Conservation (phyloP, 345 rosid genomes). For the Aegle marmelos region DNA sequence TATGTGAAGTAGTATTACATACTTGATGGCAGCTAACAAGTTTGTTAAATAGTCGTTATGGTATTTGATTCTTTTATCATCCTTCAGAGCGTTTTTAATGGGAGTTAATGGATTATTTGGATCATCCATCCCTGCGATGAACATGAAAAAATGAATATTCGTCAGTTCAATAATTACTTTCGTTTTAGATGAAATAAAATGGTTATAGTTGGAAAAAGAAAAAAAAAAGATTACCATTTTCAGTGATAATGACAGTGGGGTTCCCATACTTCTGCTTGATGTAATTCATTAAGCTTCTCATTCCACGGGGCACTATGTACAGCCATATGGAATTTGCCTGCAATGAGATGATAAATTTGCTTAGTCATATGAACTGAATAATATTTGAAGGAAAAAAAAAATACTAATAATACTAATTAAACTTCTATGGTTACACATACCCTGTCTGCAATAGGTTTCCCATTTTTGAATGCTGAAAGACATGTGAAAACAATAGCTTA, state of each 20-base stretch:
- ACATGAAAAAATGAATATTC: conserved; percentile 5
- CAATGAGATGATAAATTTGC: not conserved
- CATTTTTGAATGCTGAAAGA: conserved; percentile 56
- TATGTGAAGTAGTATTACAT: not conserved
- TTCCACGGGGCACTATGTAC: conserved; percentile 63
- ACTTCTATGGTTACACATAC: conserved; percentile 33
- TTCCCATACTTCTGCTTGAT: conserved; percentile 60
- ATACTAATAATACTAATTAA: not conserved
- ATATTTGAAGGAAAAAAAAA: not conserved
- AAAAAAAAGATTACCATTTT: conserved; percentile 43
- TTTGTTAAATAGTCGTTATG: conserved; percentile 78
- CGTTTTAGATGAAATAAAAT: not conserved
- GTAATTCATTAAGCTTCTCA: conserved; percentile 69
- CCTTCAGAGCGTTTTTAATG: conserved; percentile 62
- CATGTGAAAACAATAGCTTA: conserved; percentile 1
- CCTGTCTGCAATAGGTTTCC: conserved; percentile 65
- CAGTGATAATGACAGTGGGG: conserved; percentile 57
- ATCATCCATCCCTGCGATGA: conserved; percentile 87
- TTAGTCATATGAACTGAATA: not conserved
- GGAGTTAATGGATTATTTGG: conserved; percentile 45
- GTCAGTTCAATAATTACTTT: not conserved
- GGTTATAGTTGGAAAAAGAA: not conserved
- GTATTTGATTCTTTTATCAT: conserved; percentile 75
- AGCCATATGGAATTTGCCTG: conserved; percentile 75
- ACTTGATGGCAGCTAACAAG: conserved; percentile 76